Evolutionary conservation across 1,284 basidiomycete species (phyloP).

Genomic region (Puccinia triticina): DNA sequence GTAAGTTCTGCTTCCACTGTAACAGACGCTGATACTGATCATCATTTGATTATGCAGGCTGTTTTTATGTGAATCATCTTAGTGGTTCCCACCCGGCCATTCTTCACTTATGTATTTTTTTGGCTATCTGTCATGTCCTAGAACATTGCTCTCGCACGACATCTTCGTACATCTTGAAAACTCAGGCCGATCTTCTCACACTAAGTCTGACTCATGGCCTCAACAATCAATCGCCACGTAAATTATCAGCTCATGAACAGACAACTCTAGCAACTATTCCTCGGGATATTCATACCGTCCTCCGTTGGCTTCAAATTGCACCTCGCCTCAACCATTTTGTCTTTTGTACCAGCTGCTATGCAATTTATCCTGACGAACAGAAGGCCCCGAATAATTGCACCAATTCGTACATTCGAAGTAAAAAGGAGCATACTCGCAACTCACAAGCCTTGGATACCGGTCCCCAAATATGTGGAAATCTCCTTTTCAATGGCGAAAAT

Average conservation of each 20-base stretch:
- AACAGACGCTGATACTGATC: neutral
- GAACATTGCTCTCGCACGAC: constrained; percentile 17
- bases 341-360: neutral
- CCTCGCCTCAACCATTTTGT: constrained; percentile 8
- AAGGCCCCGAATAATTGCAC: neutral
- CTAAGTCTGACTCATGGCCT: constrained; percentile 5
- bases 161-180: constrained; percentile 31
- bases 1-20: neutral
- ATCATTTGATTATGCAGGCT: neutral
- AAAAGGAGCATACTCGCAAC: neutral
- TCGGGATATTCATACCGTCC: neutral
- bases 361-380: constrained; percentile 12
- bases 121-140: constrained; percentile 14
- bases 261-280: neutral
- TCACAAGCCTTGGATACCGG: neutral
- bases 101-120: constrained; percentile 13
- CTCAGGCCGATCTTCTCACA: constrained; percentile 8
- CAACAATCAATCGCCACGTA: neutral
- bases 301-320: constrained; percentile 28
- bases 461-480: constrained; percentile 1
- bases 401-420: neutral
- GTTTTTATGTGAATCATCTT: constrained; percentile 4
- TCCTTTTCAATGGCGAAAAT: constrained; percentile 12
- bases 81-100: neutral
- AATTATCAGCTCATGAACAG: neutral